Conservation (phyloP, 225 moss, liverwort and hornwort genomes). For the Antitrichia curtipendula region DNA sequence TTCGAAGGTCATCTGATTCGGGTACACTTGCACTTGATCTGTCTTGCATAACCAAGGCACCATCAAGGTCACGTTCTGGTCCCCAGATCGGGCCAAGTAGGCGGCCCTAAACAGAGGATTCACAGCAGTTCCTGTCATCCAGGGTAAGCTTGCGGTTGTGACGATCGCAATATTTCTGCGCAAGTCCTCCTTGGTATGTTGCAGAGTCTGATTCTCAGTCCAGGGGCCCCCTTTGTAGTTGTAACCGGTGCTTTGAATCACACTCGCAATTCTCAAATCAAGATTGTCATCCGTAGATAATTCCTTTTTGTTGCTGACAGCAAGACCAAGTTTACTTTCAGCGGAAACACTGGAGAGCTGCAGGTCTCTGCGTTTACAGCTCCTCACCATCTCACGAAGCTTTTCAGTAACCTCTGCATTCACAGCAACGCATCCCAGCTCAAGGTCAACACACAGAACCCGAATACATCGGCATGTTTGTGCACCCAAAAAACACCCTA, state of each 20-base stretch:
- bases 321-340: constrained; percentile 11
- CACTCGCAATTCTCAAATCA: constrained; percentile 79
- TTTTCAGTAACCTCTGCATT: constrained; percentile 60
- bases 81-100: constrained; percentile 72
- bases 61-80: constrained; percentile 64
- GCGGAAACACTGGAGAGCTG: not conserved
- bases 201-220: constrained; percentile 19
- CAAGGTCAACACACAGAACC: not conserved
- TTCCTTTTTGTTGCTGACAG: not conserved
- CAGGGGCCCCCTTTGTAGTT: constrained; percentile 58
- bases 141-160: constrained; percentile 87
- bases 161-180: constrained; percentile 75
- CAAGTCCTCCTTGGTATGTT: constrained; percentile 9
- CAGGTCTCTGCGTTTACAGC: constrained; percentile 55
- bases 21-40: constrained; percentile 87
- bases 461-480: not conserved
- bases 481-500: not conserved
- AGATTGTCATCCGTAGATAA: constrained; percentile 32
- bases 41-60: constrained; percentile 89
- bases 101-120: constrained; percentile 96
- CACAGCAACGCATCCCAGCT: not conserved
- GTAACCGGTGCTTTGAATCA: constrained; percentile 85
- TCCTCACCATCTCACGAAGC: constrained; percentile 63
- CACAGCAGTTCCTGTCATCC: constrained; percentile 99
- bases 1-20: constrained; percentile 67